Percentiles rank a stretch among this genome's conserved stretches.
These are phyloP conservation scores for Ormosia emarginata DNA, from an alignment of 306 rosid species.

Conservation along the genomic window DNA sequence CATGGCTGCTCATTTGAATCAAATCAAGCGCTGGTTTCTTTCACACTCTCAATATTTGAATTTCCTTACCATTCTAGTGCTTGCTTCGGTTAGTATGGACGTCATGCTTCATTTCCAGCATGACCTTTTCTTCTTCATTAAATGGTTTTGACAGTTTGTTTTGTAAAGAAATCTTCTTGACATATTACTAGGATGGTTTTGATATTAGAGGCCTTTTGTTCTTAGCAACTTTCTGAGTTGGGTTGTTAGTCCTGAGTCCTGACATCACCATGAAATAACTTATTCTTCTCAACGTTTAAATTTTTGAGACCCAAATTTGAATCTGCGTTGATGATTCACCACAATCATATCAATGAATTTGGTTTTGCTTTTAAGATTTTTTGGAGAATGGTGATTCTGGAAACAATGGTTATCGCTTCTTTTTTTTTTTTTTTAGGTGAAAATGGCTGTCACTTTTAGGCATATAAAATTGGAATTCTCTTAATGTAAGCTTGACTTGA, in stretches of 20 bases:
- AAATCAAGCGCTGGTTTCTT: slow-evolving; percentile 68
- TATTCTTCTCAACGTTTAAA: background rate
- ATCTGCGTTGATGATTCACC: background rate
- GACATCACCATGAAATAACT: background rate
- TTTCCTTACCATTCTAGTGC: slow-evolving; percentile 74
- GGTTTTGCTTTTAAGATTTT: background rate
- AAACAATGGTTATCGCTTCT: background rate
- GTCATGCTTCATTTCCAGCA: slow-evolving; percentile 17
- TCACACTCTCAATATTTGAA: slow-evolving; percentile 84
- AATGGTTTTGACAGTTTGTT: background rate
- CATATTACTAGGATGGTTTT: background rate
- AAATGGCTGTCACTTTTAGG: background rate
- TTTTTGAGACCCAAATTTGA: background rate
- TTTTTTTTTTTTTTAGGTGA: background rate
- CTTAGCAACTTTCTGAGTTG: background rate
- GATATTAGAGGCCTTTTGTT: background rate
- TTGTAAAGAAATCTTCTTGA: background rate
- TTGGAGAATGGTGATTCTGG: background rate
- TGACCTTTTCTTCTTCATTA: background rate
- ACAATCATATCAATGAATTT: background rate
- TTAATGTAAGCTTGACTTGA: background rate
- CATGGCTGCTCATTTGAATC: slow-evolving; percentile 42
- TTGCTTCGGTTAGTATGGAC: slow-evolving; percentile 92
- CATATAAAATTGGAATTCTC: slow-evolving; percentile 3
- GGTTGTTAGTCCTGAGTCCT: background rate